phyloP scores from a whole-genome alignment of 1,284 basidiomycete species.

The Inonotus obliquus region DNA sequence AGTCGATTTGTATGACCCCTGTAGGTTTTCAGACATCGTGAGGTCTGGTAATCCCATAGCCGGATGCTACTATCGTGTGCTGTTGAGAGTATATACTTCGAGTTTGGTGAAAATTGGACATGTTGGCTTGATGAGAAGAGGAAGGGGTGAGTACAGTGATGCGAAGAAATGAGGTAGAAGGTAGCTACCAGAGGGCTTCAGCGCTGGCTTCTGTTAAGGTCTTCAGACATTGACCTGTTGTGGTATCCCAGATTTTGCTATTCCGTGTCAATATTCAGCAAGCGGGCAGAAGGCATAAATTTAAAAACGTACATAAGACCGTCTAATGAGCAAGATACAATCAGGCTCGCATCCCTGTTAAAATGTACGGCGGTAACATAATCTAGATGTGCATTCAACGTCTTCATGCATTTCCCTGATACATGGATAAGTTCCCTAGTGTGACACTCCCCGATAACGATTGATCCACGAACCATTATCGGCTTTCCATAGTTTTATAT shows the following conservation, averaged over 20 bases:
- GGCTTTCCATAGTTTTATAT: constrained; percentile 90
- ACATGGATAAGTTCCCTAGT: too few species aligned
- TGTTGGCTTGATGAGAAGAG: constrained; percentile 53
- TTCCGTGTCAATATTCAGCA: background rate
- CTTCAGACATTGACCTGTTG: constrained; percentile 92
- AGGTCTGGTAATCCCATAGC: constrained; percentile 93
- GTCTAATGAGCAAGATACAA: constrained; percentile 89
- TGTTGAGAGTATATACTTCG: constrained; percentile 87
- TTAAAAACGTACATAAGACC: constrained; percentile 78
- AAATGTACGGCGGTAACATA: constrained; percentile 94
- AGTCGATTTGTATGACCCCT: constrained; percentile 75
- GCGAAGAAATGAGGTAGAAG: background rate
- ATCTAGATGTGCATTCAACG: constrained; percentile 89
- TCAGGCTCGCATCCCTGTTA: constrained; percentile 86
- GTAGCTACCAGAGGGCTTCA: constrained; percentile 75
- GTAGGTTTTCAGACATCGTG: constrained; percentile 90
- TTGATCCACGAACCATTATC: constrained; percentile 50
- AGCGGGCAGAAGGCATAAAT: background rate
- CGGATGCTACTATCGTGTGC: constrained; percentile 89
- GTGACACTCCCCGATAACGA: background rate
- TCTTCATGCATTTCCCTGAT: constrained; percentile 74
- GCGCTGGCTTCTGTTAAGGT: constrained; percentile 85
- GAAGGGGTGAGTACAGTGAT: background rate
- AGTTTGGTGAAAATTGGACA: constrained; percentile 91
- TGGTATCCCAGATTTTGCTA: constrained; percentile 94